Base-by-base conservation (phyloP, 768 basidiomycete genomes). In the Tulasnella sp. region DNA sequence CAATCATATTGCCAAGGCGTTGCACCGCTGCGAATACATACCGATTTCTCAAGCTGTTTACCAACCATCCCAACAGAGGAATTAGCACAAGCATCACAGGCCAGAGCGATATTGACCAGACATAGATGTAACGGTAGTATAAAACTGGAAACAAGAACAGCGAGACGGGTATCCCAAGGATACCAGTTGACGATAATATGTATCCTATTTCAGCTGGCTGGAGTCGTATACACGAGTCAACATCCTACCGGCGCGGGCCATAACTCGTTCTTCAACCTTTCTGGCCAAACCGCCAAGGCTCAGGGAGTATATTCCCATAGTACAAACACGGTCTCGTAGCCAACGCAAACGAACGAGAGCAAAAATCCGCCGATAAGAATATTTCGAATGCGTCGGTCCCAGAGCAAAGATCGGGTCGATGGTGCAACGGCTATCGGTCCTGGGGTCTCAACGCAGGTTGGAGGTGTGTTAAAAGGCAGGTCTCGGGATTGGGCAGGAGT, bases 311-410 rank as follows among this genome's bases (percentile, higher is more conserved):
- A 93, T 80, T 89, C 91, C 82, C 90, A 92, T 40, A 93, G 86
- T 12, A 92, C 90, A 82, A 92, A 92, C 14, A 91, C 88, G 19
- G 91, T 89, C 73, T 92, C 91, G 80, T 91, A 93, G 0, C 88
- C 88, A 0, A 89, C 89, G 14, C 85, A 42, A 86, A 80, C 90
- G 31, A 88, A 87, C 10, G 88, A 85, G 27, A 91, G 82, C 31
- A 91, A 83, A 24, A 85, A 82, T n/a, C 78, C 76, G 8, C 76
- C 36, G n/a, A 38, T 38, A 5, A 81, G 56, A 14, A 82, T 75
- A 12, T 81, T 68, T 3, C 76, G 74, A 18, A 82, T 75, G 56
- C 56, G 75, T 46, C 38, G 62, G 34, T 74, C 48, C 14, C 58
- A 81, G 73, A 82, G 46, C 10, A 82, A 42, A 46, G 62, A 31